A percentile compares a stretch with the other conserved stretches of the same genome.
Conservation (phyloP, 441 rosid species). For the Gossypium schwendimanii region DNA sequence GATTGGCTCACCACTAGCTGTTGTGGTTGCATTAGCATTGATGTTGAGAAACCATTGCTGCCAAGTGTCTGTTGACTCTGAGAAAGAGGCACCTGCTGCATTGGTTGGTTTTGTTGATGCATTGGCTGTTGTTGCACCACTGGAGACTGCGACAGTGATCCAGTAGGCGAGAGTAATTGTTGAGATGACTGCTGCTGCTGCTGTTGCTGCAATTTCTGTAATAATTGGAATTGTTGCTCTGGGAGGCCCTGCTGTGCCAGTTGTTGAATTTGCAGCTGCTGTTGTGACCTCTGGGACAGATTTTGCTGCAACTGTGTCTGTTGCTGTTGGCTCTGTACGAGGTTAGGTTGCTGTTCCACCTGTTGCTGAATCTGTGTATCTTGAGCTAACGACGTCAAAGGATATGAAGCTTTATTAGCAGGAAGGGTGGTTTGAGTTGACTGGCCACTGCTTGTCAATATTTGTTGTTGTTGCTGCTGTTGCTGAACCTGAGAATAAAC, state of each 20-base stretch:
- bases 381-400: constrained; percentile 50
- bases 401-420: constrained; percentile 45
- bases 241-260: constrained; percentile 44
- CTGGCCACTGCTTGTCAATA: constrained; percentile 38
- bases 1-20: constrained; percentile 44
- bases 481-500: constrained; percentile 62
- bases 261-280: constrained; percentile 53
- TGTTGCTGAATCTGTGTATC: constrained; percentile 64
- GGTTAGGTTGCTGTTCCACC: constrained; percentile 54
- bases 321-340: constrained; percentile 51
- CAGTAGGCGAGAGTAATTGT: constrained; percentile 40
- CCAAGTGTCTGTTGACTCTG: constrained; percentile 58
- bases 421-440: constrained; percentile 35
- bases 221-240: constrained; percentile 69
- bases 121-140: constrained; percentile 45
- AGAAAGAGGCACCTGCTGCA: constrained; percentile 42
- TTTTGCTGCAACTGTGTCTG: constrained; percentile 58
- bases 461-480: constrained; percentile 53
- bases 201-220: constrained; percentile 62
- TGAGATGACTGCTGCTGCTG: constrained; percentile 45
- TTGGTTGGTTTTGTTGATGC: constrained; percentile 52
- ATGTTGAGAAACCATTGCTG: constrained; percentile 49
- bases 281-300: constrained; percentile 54
- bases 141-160: constrained; percentile 59
- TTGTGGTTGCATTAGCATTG: constrained; percentile 39